phyloP scores from a whole-genome alignment of 2,329 filamentous ascomycete species.

The Penicillium sumatraense region DNA sequence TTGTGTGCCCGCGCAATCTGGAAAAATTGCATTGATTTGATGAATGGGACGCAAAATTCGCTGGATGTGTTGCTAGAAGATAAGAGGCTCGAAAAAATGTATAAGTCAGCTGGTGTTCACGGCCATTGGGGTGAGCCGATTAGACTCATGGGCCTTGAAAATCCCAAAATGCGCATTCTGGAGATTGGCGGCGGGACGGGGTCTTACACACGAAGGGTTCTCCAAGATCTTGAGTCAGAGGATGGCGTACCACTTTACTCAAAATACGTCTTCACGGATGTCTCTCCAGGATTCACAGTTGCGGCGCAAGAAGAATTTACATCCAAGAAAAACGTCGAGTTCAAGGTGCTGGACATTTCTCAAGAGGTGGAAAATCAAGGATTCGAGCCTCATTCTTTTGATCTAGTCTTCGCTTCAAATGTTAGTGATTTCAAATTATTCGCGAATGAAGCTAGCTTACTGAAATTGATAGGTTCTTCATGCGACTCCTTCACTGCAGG shows the following conservation, averaged over 20 bases:
- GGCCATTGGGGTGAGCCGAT: neutral
- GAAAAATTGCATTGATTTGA: neutral
- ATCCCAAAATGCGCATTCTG: neutral
- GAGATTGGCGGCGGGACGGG: conserved; percentile 21
- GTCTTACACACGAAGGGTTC: conserved; percentile 9
- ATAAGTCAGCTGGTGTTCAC: neutral
- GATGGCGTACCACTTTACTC: conserved; percentile 6
- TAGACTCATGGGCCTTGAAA: neutral
- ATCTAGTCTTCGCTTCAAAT: conserved; percentile 5
- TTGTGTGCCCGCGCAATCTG: neutral
- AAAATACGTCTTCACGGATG: conserved; percentile 22
- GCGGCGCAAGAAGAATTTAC: conserved; percentile 13
- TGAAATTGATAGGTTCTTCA: neutral
- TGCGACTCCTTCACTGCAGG: neutral
- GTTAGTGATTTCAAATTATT: neutral
- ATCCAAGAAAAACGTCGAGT: neutral
- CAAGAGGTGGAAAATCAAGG: neutral
- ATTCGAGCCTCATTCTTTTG: neutral
- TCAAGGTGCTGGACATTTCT: conserved; percentile 5
- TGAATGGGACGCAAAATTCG: neutral
- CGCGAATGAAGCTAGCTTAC: too few relatives aligned
- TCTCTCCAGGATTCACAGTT: conserved; percentile 11
- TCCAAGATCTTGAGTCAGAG: conserved; percentile 7
- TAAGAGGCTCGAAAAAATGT: neutral
- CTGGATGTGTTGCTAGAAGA: neutral